Evolutionary conservation across 108 stramenopile genomes (phyloP).

Genomic region (Craspedostauros australis): DNA sequence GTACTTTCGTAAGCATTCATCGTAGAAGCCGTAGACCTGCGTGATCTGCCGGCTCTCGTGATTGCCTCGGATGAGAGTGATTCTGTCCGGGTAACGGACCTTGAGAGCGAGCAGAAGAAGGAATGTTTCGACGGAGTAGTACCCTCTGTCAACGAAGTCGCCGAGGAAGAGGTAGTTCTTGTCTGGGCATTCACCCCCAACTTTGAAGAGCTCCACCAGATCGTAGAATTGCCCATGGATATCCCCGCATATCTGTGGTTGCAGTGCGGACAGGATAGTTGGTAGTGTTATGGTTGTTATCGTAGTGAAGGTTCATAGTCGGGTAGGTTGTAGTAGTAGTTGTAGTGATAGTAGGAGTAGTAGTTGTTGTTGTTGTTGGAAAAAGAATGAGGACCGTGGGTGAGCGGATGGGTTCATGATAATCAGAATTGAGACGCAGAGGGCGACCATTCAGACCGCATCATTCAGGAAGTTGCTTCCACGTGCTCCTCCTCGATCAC

Average conservation of each 20-base stretch:
- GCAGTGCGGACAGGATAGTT: neutral
- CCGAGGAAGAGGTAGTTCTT: slow-evolving; percentile 98
- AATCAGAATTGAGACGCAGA: no score
- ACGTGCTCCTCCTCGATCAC: no score
- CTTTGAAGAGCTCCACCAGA: slow-evolving; percentile 96
- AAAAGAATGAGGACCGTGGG: no score
- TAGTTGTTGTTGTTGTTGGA: no score
- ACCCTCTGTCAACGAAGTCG: slow-evolving; percentile 99
- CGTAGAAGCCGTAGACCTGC: slow-evolving; percentile 99
- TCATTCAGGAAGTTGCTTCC: no score
- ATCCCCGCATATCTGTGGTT: slow-evolving; percentile 91
- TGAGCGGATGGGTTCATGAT: no score
- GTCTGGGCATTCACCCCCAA: slow-evolving; percentile 97
- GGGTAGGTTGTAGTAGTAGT: no score
- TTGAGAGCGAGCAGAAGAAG: slow-evolving; percentile 93
- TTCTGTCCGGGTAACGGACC: slow-evolving; percentile 96
- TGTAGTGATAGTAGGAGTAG: no score
- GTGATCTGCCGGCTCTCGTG: slow-evolving; percentile 97
- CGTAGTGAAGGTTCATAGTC: neutral
- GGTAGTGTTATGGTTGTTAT: neutral
- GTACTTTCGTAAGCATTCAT: slow-evolving; percentile 98
- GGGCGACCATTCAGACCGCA: no score
- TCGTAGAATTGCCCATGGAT: slow-evolving; percentile 99
- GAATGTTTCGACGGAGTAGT: slow-evolving; percentile 98
- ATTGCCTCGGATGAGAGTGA: slow-evolving; percentile 98